A percentile compares a stretch with the other conserved stretches of the same genome.
Evolutionary conservation across 192 early-diverging fungal genomes (phyloP).

Genomic region (Spizellomyces punctatus): DNA sequence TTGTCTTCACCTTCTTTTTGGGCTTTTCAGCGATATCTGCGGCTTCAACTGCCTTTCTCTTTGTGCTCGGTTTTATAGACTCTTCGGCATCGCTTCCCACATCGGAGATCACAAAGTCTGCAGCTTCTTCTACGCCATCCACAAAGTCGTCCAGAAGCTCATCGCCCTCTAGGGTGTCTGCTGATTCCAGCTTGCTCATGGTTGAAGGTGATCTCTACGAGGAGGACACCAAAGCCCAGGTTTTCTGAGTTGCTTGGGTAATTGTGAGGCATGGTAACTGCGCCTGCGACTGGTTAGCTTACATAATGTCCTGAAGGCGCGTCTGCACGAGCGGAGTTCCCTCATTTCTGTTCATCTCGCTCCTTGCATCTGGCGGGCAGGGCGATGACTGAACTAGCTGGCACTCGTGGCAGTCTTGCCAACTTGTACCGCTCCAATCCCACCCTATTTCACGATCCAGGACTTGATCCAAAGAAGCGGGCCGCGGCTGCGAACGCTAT

Average conservation of each 20-base stretch:
- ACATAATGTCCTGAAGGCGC: too few relatives aligned
- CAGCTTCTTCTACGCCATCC: not conserved
- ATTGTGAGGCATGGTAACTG: too few relatives aligned
- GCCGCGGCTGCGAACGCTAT: slow-evolving; percentile 43
- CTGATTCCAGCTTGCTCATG: slow-evolving; percentile 9
- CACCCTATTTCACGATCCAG: slow-evolving; percentile 40
- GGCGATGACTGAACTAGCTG: slow-evolving; percentile 20
- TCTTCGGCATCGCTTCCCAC: not conserved
- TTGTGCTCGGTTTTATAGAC: not conserved
- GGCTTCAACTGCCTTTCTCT: slow-evolving; percentile 8
- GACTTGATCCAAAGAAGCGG: slow-evolving; percentile 28
- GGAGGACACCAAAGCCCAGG: too few relatives aligned
- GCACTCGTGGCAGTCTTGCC: slow-evolving; percentile 29
- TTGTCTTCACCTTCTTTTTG: slow-evolving; percentile 29
- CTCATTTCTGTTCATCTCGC: too few relatives aligned
- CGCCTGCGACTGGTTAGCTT: too few relatives aligned
- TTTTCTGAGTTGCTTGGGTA: too few relatives aligned
- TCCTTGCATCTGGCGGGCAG: not conserved
- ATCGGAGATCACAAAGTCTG: not conserved
- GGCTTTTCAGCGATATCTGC: not conserved
- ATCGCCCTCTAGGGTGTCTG: slow-evolving; percentile 21
- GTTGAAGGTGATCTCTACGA: too few relatives aligned
- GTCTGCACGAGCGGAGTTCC: too few relatives aligned
- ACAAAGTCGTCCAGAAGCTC: slow-evolving; percentile 21
- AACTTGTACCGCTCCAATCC: slow-evolving; percentile 40